Percentiles rank a stretch among this genome's conserved stretches.
Evolutionary conservation across 202 grass and related monocot genomes (phyloP).

Genomic region (Carex sylvatica): DNA sequence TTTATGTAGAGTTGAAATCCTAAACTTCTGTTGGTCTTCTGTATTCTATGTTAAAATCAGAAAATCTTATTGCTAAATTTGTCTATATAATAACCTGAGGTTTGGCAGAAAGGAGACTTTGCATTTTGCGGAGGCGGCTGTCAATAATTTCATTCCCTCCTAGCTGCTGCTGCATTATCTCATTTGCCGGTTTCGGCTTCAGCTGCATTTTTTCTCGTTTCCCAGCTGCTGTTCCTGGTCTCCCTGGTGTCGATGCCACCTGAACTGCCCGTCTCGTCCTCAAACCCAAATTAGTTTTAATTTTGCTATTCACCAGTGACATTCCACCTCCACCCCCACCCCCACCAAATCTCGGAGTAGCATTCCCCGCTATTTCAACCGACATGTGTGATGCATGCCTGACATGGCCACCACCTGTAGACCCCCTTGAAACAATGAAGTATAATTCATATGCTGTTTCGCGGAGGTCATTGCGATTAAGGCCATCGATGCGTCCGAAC

Average conservation of each 20-base stretch:
- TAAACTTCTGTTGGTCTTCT: not conserved
- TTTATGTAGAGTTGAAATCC: not conserved
- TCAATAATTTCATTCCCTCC: constrained; percentile 52
- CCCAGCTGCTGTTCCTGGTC: constrained; percentile 13
- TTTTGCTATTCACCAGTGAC: constrained; percentile 47
- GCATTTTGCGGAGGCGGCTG: constrained; percentile 47
- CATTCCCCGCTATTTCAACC: not conserved
- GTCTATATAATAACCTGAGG: constrained; percentile 31
- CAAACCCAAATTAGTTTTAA: constrained; percentile 52
- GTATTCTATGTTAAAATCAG: not conserved
- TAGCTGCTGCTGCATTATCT: constrained; percentile 74
- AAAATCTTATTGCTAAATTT: not conserved
- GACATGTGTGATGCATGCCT: not conserved
- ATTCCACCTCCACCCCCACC: constrained; percentile 33
- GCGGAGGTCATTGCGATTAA: constrained; percentile 43
- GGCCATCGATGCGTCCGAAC: constrained; percentile 43
- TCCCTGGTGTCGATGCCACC: not conserved
- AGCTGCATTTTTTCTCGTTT: constrained; percentile 24
- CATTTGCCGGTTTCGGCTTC: constrained; percentile 42
- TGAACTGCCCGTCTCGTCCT: constrained; percentile 33
- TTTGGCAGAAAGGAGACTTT: constrained; percentile 37
- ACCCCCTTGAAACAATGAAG: constrained; percentile 38
- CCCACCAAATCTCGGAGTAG: not conserved
- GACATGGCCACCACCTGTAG: constrained; percentile 25
- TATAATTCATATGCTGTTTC: constrained; percentile 64